Conservation (phyloP, 2,329 filamentous ascomycete species). For the Epichloe typhina region DNA sequence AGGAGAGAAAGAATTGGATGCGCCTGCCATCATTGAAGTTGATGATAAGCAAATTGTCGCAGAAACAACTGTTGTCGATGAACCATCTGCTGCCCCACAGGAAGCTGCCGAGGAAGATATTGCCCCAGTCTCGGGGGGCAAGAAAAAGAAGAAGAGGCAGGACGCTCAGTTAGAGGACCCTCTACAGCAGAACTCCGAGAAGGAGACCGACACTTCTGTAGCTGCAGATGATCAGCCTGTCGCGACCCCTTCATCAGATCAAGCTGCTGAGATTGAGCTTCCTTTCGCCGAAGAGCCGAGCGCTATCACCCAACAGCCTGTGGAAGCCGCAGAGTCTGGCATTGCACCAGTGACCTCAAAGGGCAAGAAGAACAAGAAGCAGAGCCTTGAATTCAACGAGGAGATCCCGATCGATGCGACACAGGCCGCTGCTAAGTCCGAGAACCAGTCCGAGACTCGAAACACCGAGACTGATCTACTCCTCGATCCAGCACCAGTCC, state of each 20-base stretch:
- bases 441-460: neutral
- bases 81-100: slow-evolving; percentile 4
- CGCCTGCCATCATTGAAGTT: neutral
- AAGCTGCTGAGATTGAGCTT: neutral
- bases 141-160: slow-evolving; percentile 16
- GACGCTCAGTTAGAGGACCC: slow-evolving; percentile 8
- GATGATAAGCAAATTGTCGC: neutral
- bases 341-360: neutral
- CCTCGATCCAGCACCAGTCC: neutral
- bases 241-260: neutral
- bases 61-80: neutral
- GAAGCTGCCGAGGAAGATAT: slow-evolving; percentile 4
- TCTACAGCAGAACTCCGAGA: slow-evolving; percentile 1
- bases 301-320: neutral
- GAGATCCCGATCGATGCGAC: neutral
- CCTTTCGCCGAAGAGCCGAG: neutral
- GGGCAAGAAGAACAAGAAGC: slow-evolving; percentile 9
- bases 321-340: neutral
- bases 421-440: neutral
- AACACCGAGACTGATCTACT: neutral
- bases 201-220: slow-evolving; percentile 2
- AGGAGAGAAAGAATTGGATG: neutral
- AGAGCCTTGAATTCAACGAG: neutral
- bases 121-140: slow-evolving; percentile 8
- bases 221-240: neutral